Conservation (phyloP, 495 filamentous ascomycete genomes). For the Penicillium pancosmium region DNA sequence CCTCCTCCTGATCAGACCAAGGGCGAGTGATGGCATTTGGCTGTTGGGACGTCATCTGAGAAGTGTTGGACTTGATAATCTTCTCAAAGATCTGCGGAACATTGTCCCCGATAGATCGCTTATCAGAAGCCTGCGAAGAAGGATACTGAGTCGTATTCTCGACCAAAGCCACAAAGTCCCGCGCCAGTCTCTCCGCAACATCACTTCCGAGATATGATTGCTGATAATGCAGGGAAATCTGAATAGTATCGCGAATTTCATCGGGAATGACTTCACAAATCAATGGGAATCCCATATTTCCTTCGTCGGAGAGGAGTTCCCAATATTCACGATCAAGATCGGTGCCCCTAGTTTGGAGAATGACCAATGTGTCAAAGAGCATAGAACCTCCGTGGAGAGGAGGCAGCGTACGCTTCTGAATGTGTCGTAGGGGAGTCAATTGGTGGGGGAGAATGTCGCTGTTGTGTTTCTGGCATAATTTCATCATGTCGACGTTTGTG, state of each 20-base stretch:
- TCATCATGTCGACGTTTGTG: conserved; percentile 55
- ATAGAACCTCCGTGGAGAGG: conserved; percentile 40
- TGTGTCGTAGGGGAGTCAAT: conserved; percentile 64
- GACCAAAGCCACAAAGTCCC: conserved; percentile 51
- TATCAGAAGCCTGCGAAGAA: conserved; percentile 35
- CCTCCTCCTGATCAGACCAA: conserved; percentile 60
- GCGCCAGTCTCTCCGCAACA: conserved; percentile 43
- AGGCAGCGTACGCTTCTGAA: conserved; percentile 43
- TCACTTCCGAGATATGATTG: conserved; percentile 44
- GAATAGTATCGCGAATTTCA: conserved; percentile 38
- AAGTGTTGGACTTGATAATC: background rate
- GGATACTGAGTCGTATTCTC: conserved; percentile 43
- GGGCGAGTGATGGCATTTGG: conserved; percentile 2
- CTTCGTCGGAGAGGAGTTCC: conserved; percentile 65
- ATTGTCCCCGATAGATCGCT: conserved; percentile 3
- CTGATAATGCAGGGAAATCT: conserved; percentile 28
- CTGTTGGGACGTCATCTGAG: background rate
- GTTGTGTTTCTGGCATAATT: conserved; percentile 58
- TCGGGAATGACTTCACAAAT: conserved; percentile 70
- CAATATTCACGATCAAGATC: conserved; percentile 62
- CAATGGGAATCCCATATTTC: conserved; percentile 76
- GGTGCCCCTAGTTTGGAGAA: conserved; percentile 62
- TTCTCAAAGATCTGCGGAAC: conserved; percentile 19
- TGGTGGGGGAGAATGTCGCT: conserved; percentile 62
- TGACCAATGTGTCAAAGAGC: conserved; percentile 77